Evolutionary conservation across 2,329 filamentous ascomycete genomes (phyloP).

Genomic region (Ceratocystis ficicola): DNA sequence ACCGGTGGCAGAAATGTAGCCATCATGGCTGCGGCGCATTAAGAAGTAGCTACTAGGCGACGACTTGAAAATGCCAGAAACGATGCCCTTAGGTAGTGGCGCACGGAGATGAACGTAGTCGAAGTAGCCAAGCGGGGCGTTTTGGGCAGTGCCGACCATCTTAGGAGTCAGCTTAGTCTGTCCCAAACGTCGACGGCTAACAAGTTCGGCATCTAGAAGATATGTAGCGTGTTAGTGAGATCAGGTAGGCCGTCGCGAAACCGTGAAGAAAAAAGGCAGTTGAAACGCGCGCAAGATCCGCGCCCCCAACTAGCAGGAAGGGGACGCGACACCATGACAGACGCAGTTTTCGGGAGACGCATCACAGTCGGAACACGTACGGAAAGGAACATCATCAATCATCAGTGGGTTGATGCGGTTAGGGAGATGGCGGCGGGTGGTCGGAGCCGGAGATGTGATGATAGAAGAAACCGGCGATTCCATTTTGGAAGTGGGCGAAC

Average conservation of each 20-base stretch:
- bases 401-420: constrained; percentile 50
- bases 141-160: constrained; percentile 61
- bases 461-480: constrained; percentile 17
- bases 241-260: no score
- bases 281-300: neutral
- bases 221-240: constrained; percentile 7
- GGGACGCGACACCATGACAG: neutral
- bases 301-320: neutral
- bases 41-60: constrained; percentile 90
- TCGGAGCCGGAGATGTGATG: constrained; percentile 25
- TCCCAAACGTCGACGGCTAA: constrained; percentile 74
- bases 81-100: constrained; percentile 79
- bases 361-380: constrained; percentile 20
- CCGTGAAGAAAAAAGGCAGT: neutral
- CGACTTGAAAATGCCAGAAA: constrained; percentile 83
- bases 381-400: constrained; percentile 43
- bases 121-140: constrained; percentile 67
- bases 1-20: constrained; percentile 72
- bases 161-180: constrained; percentile 84
- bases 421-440: constrained; percentile 38
- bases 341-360: neutral
- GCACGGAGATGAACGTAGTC: constrained; percentile 94
- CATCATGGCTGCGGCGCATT: constrained; percentile 81
- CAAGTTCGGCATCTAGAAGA: constrained; percentile 54
- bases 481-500: constrained; percentile 2